Base-by-base conservation (phyloP, 2,329 filamentous ascomycete species). In the Aureobasidium sp. region DNA sequence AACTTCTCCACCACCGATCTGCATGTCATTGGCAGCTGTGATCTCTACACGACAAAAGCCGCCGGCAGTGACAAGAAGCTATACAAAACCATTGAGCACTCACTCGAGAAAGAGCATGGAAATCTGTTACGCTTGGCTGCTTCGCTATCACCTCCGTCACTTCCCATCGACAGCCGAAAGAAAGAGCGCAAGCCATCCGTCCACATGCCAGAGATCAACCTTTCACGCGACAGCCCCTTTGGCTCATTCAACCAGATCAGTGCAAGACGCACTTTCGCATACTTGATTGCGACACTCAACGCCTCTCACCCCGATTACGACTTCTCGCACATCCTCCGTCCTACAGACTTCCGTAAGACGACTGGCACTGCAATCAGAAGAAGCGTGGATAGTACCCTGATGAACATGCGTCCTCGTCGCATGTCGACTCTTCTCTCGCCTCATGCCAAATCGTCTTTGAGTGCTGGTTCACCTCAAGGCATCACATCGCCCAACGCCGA, bases 261-360 rank as follows among this genome's bases (percentile, higher is more conserved):
- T 41, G 93, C 89, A 65, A 86, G 93, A 32, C 84, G 91, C 60
- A 95, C 88, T 0, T 97, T 95, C 70, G 90, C 93, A 39, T 97
- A 97, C 68, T 74, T 98, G 48, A 97, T 98, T 61, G 93, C 93
- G 32, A 97, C 91, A 0, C 76, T 98, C 30, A 98, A 98, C 66
- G 93, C 93, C 4, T 95, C 88, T 55, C 91, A 98, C 71, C 84
- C 88, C 2, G 88, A 98, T 70, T 97, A 98, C 69, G 93, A 98
- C 70, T 98, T 98, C 71, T 95, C 90, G 2, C 86, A 95, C 65
- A 85, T 93, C 29, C 76, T 97, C 55, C 84, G 90, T 32, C 90
- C 93, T 0, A 80, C 84, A 30, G 93, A 98, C 68, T 98, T 98
- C 69, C 85, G 85, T 61, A 84, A 86, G 58, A 90, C 96, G 73